Evolutionary conservation across 805 yeast species (phyloP).

Genomic region (Ogataea pini): DNA sequence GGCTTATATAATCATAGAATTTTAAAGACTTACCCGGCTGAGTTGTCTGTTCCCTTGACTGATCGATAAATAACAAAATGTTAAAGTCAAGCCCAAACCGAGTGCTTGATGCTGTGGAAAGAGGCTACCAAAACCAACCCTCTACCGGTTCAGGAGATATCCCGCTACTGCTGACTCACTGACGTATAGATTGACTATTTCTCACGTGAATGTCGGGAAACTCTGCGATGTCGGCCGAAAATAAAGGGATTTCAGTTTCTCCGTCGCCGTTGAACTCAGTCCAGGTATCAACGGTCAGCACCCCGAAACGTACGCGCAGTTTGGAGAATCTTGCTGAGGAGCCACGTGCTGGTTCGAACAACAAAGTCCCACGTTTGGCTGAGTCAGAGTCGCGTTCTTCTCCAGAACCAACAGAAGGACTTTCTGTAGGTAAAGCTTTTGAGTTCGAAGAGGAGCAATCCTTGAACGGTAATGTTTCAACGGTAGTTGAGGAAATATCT

Average conservation of each 20-base stretch:
- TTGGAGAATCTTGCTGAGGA: slow-evolving; percentile 5
- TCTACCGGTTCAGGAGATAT: background rate
- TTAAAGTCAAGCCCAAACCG: background rate
- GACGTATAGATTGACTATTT: background rate
- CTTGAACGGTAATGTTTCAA: background rate
- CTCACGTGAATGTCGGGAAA: slow-evolving; percentile 2
- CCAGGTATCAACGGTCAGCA: background rate
- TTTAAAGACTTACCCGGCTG: background rate
- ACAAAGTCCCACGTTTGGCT: slow-evolving; percentile 6
- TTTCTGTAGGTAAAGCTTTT: slow-evolving; percentile 14
- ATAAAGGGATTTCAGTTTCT: slow-evolving; percentile 3
- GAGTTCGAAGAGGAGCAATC: slow-evolving; percentile 7
- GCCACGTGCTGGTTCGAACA: background rate
- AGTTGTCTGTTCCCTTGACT: background rate
- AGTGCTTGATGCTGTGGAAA: background rate
- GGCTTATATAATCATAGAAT: background rate
- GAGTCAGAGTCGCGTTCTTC: background rate
- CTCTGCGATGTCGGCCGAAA: background rate
- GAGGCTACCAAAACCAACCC: background rate
- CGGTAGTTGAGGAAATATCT: slow-evolving; percentile 1
- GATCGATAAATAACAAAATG: background rate
- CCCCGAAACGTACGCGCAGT: slow-evolving; percentile 17
- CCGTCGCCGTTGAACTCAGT: slow-evolving; percentile 3
- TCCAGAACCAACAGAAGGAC: slow-evolving; percentile 11
- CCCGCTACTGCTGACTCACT: background rate